Base-by-base conservation (phyloP, 164 flowering plant genomes). In the Berberis thunbergii region DNA sequence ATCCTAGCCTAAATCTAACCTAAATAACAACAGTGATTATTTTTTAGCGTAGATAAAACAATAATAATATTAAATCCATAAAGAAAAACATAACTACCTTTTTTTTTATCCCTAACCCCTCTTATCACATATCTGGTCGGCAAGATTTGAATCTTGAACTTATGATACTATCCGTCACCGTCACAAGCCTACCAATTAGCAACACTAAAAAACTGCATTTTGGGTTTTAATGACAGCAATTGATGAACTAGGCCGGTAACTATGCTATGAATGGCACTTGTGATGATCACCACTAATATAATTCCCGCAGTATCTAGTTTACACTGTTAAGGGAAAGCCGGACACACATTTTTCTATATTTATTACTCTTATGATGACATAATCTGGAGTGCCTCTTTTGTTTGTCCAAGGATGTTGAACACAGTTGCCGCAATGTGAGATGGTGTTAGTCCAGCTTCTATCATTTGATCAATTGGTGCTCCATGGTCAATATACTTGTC, bases 401-500 rank as follows among this genome's bases (percentile, higher is more conserved):
- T 83, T 69, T 81, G 79, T 55, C 98, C 98, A 12, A 89, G 77
- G 53, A 89, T 70, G 65, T 83, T 88, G 78, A 83, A 83, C 3
- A 81, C 86, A 2, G 95, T 88, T 3, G 97, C 97, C 7, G 97
- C 97, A 66, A 89, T 86, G 63, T 88, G 97, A 63, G 88, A 75
- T 43, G 98, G 84, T 41, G 98, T 88, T 11, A 93, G 75, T n/a
- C 97, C 98, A 26, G 98, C 97, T 66, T 83, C 74, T 1, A 63
- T 81, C 71, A 85, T 55, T 73, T 93, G 97, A 66, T 93, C 84
- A 7, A 71, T 77, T 4, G 91, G 92, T 7, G 97, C 74, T 69
- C 98, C 98, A 65, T 93, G 98, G 46, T 93, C 98, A 1, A 93
- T 90, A 72, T 93, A 93, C 10, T 80, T 72, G 65, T 93, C 98